Evolutionary conservation across 148 eudicot genomes (phyloP).

Genomic region (Rhododendron ovatum): DNA sequence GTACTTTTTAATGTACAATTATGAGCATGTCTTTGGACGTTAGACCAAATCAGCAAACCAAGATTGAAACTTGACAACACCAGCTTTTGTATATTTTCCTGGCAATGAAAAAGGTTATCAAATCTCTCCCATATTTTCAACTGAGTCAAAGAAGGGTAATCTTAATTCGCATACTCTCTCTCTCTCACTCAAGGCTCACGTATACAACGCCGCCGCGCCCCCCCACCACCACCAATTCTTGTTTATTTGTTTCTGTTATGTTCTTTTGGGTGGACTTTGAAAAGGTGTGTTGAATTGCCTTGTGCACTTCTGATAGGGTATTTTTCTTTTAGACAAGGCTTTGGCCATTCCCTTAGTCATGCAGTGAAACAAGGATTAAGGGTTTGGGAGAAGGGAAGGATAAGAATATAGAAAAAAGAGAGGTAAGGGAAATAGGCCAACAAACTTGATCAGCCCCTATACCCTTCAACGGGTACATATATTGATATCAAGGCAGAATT

Average conservation of each 20-base stretch:
- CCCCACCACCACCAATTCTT: not conserved
- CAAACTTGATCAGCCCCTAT: not conserved
- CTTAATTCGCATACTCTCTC: not conserved
- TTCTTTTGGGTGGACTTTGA: too few relatives aligned
- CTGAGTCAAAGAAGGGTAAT: not conserved
- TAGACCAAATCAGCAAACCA: not conserved
- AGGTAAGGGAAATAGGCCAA: not conserved
- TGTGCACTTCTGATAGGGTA: not conserved
- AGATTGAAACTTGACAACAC: not conserved
- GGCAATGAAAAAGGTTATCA: not conserved
- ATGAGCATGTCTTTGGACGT: not conserved
- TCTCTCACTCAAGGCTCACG: not conserved
- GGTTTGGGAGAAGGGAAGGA: not conserved
- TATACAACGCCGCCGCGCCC: too few relatives aligned
- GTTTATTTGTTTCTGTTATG: too few relatives aligned
- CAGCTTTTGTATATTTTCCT: not conserved
- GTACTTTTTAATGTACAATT: not conserved
- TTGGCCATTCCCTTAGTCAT: not conserved
- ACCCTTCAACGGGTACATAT: not conserved
- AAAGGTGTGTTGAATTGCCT: not conserved
- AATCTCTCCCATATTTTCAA: not conserved
- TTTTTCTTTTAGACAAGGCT: not conserved
- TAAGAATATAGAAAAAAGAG: not conserved
- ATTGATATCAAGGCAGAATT: too few relatives aligned
- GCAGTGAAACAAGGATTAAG: not conserved